Evolutionary conservation across 352 stramenopile genomes (phyloP), one percentile per base, ranked within the genome.

Genomic region (Phytophthora fragariae): DNA sequence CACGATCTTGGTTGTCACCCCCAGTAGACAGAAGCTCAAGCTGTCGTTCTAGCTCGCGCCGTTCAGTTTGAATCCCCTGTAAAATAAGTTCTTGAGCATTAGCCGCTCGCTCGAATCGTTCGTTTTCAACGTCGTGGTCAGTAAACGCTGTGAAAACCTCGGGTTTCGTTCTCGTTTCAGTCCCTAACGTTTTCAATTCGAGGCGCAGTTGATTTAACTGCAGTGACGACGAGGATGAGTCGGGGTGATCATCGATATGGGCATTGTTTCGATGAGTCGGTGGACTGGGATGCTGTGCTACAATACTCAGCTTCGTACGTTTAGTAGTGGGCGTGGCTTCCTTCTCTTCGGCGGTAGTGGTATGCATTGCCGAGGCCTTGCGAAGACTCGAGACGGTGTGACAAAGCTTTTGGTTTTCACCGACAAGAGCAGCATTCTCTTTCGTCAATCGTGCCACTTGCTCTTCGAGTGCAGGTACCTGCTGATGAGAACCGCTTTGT

Each of bases 321-420:
- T 50, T 50, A 50, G 15, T 50, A 21, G 14, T 24, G 14, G 70
- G 4, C 60, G 46, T 15, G 35, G 19, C 0, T 21, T 52, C 6
- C 53, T 68, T 61, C 59, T 59, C 56, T n/a, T 68, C 55, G 46
- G 6, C 19, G 24, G 27, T 15, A 60, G 29, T 56, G 14, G 24
- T 14, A 46, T 46, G 37, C 21, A 71, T 31, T 15, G 54, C 61
- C 0, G 67, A 54, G 9, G 52, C 35, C 68, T 77, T 77, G 11
- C 71, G 70, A 11, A 80, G 50, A 57, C 17, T 61, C 11, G 61
- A 52, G 17, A 84, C 21, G 12, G 60, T 75, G 41, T 77, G 81
- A 17, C 75, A 80, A 19, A 89, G 68, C n/a, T 82, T 79, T 19
- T 83, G 80, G 64, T 92, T 92, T 44, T 92, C 86, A 3, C 29